Conservation (phyloP, 2,329 filamentous ascomycete genomes). For the Diaporthe sp. region DNA sequence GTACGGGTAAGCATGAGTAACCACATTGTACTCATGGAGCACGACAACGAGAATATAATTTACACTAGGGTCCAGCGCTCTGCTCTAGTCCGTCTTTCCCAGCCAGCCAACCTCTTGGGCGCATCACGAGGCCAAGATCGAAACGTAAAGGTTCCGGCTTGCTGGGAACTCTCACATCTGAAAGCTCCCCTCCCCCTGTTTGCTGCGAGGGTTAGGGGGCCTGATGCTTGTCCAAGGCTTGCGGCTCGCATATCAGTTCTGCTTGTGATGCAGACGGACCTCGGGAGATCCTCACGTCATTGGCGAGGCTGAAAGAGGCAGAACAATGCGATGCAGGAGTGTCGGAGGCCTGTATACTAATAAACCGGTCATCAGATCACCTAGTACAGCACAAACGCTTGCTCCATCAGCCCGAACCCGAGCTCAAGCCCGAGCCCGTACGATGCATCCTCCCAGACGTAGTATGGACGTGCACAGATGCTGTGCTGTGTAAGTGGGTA, state of each 20-base stretch:
- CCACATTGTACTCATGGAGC: background rate
- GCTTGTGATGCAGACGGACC: slow-evolving; percentile 1
- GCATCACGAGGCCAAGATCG: slow-evolving; percentile 21
- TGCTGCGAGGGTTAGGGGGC: slow-evolving; percentile 2
- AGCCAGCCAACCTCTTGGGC: background rate
- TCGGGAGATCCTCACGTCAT: background rate
- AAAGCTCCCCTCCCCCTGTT: background rate
- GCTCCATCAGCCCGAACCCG: background rate
- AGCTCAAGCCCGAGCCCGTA: background rate
- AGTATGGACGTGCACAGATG: background rate
- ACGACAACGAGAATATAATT: background rate
- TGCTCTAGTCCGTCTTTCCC: background rate
- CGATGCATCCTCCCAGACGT: background rate
- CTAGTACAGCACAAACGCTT: background rate
- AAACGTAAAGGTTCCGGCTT: background rate
- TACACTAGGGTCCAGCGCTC: slow-evolving; percentile 8
- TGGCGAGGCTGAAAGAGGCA: background rate
- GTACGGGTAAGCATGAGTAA: background rate
- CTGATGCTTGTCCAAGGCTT: background rate
- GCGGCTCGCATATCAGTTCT: background rate
- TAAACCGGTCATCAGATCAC: background rate
- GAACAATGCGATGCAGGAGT: background rate
- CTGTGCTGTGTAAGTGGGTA: background rate
- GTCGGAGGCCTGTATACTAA: background rate
- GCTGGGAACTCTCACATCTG: background rate